phyloP scores from a whole-genome alignment of 768 basidiomycete species.

The Boletus barrowsii region DNA sequence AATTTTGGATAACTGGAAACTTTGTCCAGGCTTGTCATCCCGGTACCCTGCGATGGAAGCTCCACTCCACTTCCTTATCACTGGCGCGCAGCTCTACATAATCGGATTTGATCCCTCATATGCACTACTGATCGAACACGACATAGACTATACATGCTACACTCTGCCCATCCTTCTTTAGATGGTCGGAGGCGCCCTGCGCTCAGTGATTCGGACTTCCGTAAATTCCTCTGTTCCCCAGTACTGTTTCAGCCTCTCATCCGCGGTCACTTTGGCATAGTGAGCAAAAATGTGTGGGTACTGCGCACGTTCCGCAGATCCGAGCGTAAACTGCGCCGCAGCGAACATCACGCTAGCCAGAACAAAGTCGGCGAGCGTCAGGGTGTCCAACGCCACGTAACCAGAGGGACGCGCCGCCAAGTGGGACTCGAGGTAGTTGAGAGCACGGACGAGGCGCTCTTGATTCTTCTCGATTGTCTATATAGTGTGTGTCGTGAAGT shows the following conservation, averaged over 20 bases:
- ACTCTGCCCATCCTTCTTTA: not conserved
- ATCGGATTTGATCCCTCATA: too few relatives aligned
- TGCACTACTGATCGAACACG: too few relatives aligned
- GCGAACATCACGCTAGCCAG: conserved; percentile 6
- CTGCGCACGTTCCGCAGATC: conserved; percentile 10
- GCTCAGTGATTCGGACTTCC: conserved; percentile 5
- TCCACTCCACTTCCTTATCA: too few relatives aligned
- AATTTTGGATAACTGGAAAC: too few relatives aligned
- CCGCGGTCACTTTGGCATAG: conserved; percentile 17
- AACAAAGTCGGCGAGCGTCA: conserved; percentile 21
- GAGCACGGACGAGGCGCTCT: not conserved
- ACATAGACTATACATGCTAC: too few relatives aligned
- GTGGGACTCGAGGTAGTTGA: conserved; percentile 15
- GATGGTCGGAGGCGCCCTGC: not conserved
- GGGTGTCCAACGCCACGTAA: conserved; percentile 10
- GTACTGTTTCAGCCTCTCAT: conserved; percentile 9
- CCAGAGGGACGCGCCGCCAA: conserved; percentile 8
- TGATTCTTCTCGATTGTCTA: not conserved
- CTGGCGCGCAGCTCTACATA: too few relatives aligned
- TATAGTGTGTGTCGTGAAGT: not conserved
- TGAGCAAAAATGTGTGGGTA: conserved; percentile 18
- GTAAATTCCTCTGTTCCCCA: conserved; percentile 11
- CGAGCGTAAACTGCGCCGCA: conserved; percentile 4
- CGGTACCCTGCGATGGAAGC: too few relatives aligned
- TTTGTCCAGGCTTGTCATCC: too few relatives aligned